These are phyloP conservation scores for Fusarium pseudocircinatum DNA, from an alignment of 2,329 filamentous ascomycete genomes.

Conservation along the genomic window DNA sequence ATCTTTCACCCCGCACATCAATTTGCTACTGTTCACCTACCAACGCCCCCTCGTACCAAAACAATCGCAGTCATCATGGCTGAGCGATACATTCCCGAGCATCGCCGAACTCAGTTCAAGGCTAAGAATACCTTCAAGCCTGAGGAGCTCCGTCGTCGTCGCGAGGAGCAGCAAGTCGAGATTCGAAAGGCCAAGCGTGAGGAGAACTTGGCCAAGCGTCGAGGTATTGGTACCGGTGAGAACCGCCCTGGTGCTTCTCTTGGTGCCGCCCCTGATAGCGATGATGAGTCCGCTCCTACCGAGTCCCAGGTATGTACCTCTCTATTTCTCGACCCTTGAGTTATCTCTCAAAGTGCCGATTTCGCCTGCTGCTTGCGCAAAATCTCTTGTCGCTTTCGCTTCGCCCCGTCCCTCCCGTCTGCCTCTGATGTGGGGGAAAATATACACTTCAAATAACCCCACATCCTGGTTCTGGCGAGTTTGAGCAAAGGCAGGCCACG, in stretches of 20 bases:
- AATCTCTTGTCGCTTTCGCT: slow-evolving; percentile 14
- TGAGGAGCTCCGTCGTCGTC: slow-evolving; percentile 96
- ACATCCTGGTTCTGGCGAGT: slow-evolving; percentile 41
- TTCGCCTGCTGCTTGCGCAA: slow-evolving; percentile 6
- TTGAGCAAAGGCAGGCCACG: slow-evolving; percentile 20
- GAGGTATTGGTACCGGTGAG: slow-evolving; percentile 88
- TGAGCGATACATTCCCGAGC: slow-evolving; percentile 99
- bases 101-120: slow-evolving; percentile 99
- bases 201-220: slow-evolving; percentile 97
- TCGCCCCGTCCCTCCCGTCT: slow-evolving; percentile 33
- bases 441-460: slow-evolving; percentile 45
- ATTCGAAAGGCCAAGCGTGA: slow-evolving; percentile 99
- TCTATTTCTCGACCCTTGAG: slow-evolving; percentile 22
- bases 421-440: slow-evolving; percentile 48
- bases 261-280: slow-evolving; percentile 91
- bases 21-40: slow-evolving; percentile 41
- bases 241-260: slow-evolving; percentile 82
- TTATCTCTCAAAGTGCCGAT: not conserved
- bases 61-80: slow-evolving; percentile 75
- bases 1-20: slow-evolving; percentile 44
- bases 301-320: slow-evolving; percentile 83
- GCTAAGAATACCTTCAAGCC: slow-evolving; percentile 99
- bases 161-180: slow-evolving; percentile 99
- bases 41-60: slow-evolving; percentile 37
- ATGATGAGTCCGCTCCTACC: slow-evolving; percentile 94